These are phyloP conservation scores for Leonotis leonurus DNA, from an alignment of 257 asterid genomes.

Conservation along the genomic window DNA sequence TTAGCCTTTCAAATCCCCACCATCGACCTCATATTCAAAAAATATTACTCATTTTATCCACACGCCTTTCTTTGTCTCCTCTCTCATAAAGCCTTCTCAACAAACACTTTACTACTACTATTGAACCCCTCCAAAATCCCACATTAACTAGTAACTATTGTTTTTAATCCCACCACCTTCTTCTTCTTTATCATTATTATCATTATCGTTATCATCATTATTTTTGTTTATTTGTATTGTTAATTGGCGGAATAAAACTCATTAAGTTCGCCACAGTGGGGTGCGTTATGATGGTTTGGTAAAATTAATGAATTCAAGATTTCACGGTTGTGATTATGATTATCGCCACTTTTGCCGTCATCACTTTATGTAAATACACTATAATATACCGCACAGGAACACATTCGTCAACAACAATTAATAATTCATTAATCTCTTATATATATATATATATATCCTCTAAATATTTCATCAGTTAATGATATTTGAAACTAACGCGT, in stretches of 20 bases:
- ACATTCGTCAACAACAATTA: too few species aligned
- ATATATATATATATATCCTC: too few species aligned
- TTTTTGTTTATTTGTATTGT: not conserved
- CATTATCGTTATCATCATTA: not conserved
- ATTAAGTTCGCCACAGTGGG: not conserved
- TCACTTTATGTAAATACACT: not conserved
- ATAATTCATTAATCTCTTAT: too few species aligned
- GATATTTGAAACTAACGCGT: too few species aligned
- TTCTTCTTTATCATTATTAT: not conserved
- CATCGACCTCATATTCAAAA: not conserved
- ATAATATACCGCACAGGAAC: too few species aligned
- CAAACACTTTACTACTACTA: not conserved
- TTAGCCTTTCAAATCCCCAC: constrained; percentile 18
- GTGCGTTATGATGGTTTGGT: constrained; percentile 24
- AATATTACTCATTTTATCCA: constrained; percentile 5
- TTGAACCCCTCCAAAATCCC: not conserved
- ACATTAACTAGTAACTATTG: constrained; percentile 5
- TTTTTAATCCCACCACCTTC: constrained; percentile 15
- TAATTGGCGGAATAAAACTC: too few species aligned
- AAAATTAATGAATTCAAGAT: constrained; percentile 15
- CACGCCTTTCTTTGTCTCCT: constrained; percentile 26
- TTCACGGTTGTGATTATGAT: constrained; percentile 8
- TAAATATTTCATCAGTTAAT: too few species aligned
- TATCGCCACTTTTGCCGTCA: constrained; percentile 23
- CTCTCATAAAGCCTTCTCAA: constrained; percentile 8